phyloP scores from a whole-genome alignment of 257 asterid species.

The Solanum sejunctum region DNA sequence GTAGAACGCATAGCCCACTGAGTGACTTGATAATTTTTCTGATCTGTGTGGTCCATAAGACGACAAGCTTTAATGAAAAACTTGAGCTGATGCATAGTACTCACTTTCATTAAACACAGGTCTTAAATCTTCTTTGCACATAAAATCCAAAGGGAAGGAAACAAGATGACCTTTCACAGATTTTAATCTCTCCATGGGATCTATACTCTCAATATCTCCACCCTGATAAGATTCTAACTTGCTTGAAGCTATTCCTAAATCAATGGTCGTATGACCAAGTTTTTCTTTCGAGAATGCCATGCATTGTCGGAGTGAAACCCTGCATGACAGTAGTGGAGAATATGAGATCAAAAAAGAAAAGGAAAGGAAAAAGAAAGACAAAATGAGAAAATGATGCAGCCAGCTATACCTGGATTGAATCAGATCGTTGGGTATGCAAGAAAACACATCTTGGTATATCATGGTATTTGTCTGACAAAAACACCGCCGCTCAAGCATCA shows the following conservation, averaged over 20 bases:
- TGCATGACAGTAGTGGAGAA: conserved; percentile 3
- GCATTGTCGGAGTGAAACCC: conserved; percentile 84
- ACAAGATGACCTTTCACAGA: conserved; percentile 83
- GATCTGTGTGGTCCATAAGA: not conserved
- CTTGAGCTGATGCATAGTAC: conserved; percentile 90
- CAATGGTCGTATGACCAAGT: conserved; percentile 67
- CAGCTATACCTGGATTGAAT: conserved; percentile 70
- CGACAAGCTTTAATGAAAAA: conserved; percentile 41
- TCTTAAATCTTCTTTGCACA: conserved; percentile 87
- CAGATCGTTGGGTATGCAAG: conserved; percentile 85
- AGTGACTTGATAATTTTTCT: not conserved
- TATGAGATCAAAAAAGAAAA: not conserved
- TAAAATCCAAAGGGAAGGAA: conserved; percentile 84
- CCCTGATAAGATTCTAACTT: conserved; percentile 54
- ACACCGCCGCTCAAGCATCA: not conserved
- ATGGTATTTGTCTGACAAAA: conserved; percentile 65
- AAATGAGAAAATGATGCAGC: conserved; percentile 1
- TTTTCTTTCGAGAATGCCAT: conserved; percentile 65
- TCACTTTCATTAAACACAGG: conserved; percentile 93
- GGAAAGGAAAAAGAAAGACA: not conserved
- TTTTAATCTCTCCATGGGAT: conserved; percentile 76
- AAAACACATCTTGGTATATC: conserved; percentile 85
- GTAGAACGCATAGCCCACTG: not conserved
- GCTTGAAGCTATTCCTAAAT: conserved; percentile 77
- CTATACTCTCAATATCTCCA: conserved; percentile 51